phyloP scores from a whole-genome alignment of 352 stramenopile species.

The Pythium aphanidermatum region DNA sequence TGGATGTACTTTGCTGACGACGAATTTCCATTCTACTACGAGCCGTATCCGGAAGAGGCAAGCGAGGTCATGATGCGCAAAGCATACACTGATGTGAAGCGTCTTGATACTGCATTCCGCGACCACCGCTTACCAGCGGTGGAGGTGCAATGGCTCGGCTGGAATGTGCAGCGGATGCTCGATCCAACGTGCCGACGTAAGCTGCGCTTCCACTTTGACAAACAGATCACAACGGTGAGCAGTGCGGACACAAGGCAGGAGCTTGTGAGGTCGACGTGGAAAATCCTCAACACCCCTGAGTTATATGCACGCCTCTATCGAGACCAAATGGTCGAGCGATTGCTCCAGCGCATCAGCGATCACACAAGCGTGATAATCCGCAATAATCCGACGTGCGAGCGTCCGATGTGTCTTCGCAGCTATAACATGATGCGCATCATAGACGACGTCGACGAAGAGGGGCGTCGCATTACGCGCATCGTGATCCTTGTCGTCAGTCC shows the following conservation, averaged over 20 bases:
- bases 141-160: constrained; percentile 29
- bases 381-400: constrained; percentile 23
- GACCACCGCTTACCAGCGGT: constrained; percentile 11
- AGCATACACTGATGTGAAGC: constrained; percentile 22
- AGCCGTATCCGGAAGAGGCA: constrained; percentile 19
- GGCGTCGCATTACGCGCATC: constrained; percentile 23
- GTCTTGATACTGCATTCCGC: constrained; percentile 21
- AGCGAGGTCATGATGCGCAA: constrained; percentile 23
- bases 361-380: constrained; percentile 33
- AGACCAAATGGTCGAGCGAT: constrained; percentile 24
- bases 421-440: constrained; percentile 36
- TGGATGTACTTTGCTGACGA: constrained; percentile 35
- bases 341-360: constrained; percentile 33
- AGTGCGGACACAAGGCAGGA: constrained; percentile 17
- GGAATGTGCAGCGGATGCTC: constrained; percentile 31
- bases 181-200: constrained; percentile 14
- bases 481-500: constrained; percentile 27
- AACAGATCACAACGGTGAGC: constrained; percentile 15
- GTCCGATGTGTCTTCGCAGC: constrained; percentile 12
- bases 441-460: constrained; percentile 22
- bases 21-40: constrained; percentile 39
- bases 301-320: constrained; percentile 34
- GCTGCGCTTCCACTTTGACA: constrained; percentile 39
- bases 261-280: constrained; percentile 24
- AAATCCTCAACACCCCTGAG: constrained; percentile 28